phyloP scores from a whole-genome alignment of 208 protist genomes.

The Acanthamoeba lenticulata region DNA sequence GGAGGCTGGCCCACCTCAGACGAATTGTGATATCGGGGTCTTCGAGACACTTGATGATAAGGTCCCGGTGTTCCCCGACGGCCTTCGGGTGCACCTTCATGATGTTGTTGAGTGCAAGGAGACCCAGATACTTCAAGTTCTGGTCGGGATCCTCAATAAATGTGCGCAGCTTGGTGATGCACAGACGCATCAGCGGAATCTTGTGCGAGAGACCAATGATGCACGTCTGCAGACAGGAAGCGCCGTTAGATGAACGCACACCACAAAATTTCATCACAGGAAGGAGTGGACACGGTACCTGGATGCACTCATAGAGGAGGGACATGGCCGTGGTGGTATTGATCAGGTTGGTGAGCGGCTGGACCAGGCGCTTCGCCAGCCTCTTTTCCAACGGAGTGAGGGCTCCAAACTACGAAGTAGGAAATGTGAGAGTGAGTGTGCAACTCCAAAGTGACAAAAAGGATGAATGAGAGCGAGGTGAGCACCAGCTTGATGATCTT shows the following conservation, averaged over 20 bases:
- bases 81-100: constrained; percentile 93
- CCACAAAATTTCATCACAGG: not conserved
- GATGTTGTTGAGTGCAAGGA: constrained; percentile 94
- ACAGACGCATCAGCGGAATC: constrained; percentile 88
- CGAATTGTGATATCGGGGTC: constrained; percentile 97
- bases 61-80: constrained; percentile 92
- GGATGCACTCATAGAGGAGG: constrained; percentile 96
- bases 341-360: constrained; percentile 96
- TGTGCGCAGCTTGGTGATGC: constrained; percentile 92
- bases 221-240: constrained; percentile 91
- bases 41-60: constrained; percentile 94
- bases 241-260: not conserved
- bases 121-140: constrained; percentile 98
- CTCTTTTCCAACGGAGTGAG: constrained; percentile 96
- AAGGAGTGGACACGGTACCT: not conserved
- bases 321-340: constrained; percentile 95
- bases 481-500: constrained; percentile 97
- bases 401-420: constrained; percentile 89
- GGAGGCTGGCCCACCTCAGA: constrained; percentile 74
- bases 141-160: constrained; percentile 98
- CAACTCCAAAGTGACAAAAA: constrained; percentile 7
- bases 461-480: not conserved
- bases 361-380: constrained; percentile 97
- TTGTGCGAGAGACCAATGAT: constrained; percentile 82
- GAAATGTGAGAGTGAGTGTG: not conserved